Percentiles rank a stretch among this genome's conserved stretches.
phyloP scores from a whole-genome alignment of 2,329 filamentous ascomycete genomes.

The Aspergillus persii region DNA sequence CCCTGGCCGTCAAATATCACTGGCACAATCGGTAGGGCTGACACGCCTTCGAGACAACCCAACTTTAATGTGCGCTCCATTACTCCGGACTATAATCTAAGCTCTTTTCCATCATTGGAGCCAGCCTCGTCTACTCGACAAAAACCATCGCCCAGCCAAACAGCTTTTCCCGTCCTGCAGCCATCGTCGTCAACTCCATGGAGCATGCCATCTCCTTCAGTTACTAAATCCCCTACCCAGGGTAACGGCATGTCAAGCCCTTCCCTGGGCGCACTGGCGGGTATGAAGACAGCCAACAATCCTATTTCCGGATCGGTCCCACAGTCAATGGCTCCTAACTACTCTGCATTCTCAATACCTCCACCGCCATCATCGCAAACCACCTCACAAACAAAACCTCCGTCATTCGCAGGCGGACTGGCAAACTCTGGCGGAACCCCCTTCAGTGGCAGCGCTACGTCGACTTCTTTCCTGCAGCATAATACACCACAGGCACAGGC shows the following conservation, averaged over 20 bases:
- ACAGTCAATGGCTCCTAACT: constrained; percentile 26
- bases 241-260: constrained; percentile 15
- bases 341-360: constrained; percentile 42
- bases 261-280: constrained; percentile 26
- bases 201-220: constrained; percentile 12
- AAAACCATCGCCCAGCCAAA: constrained; percentile 24
- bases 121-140: constrained; percentile 33
- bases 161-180: constrained; percentile 29
- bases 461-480: constrained; percentile 24
- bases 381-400: constrained; percentile 13
- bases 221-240: constrained; percentile 13
- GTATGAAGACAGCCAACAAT: constrained; percentile 21
- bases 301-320: constrained; percentile 13
- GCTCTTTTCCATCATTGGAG: constrained; percentile 47
- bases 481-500: constrained; percentile 21
- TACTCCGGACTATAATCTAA: constrained; percentile 52
- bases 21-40: constrained; percentile 18
- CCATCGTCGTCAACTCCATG: constrained; percentile 28
- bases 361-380: constrained; percentile 35
- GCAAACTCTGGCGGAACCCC: constrained; percentile 19
- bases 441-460: constrained; percentile 13
- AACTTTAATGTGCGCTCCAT: constrained; percentile 44
- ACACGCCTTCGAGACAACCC: constrained; percentile 17
- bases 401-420: constrained; percentile 16
- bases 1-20: constrained; percentile 42